Evolutionary conservation across 2,329 filamentous ascomycete species (phyloP).

Genomic region (Tolypocladium ophioglossoides): DNA sequence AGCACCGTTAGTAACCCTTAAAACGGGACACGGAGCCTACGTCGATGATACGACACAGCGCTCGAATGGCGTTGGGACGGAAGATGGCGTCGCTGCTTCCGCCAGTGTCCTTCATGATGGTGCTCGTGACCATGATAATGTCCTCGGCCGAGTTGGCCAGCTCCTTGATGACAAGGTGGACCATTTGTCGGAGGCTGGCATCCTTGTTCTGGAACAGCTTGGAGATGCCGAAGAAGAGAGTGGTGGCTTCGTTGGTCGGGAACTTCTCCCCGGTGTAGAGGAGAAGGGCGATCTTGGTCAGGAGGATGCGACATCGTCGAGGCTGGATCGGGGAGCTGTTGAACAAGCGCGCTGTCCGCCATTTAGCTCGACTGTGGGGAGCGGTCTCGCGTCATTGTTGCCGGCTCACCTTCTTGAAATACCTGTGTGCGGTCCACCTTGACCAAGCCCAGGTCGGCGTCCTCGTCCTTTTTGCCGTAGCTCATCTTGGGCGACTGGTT

Average conservation of each 20-base stretch:
- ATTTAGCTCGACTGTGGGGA: conserved; percentile 23
- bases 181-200: conserved; percentile 95
- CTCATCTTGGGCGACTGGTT: conserved; percentile 58
- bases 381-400: not conserved
- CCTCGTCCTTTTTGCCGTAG: conserved; percentile 99
- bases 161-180: conserved; percentile 97
- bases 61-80: conserved; percentile 90
- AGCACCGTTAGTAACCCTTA: conserved; percentile 7
- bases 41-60: conserved; percentile 93
- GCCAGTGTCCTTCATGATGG: conserved; percentile 98
- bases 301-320: conserved; percentile 90
- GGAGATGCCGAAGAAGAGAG: conserved; percentile 96
- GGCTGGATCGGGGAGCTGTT: conserved; percentile 96
- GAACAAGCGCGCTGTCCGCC: conserved; percentile 74
- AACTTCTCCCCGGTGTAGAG: conserved; percentile 96
- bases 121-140: conserved; percentile 99
- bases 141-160: conserved; percentile 90
- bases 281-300: conserved; percentile 94
- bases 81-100: conserved; percentile 90
- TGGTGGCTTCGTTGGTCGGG: conserved; percentile 93
- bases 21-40: conserved; percentile 38
- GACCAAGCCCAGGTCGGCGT: conserved; percentile 85
- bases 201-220: conserved; percentile 99
- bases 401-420: conserved; percentile 83
- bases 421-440: conserved; percentile 97